Base-by-base conservation (phyloP, 78 protist species). In the Tieghemostelium lacteum region DNA sequence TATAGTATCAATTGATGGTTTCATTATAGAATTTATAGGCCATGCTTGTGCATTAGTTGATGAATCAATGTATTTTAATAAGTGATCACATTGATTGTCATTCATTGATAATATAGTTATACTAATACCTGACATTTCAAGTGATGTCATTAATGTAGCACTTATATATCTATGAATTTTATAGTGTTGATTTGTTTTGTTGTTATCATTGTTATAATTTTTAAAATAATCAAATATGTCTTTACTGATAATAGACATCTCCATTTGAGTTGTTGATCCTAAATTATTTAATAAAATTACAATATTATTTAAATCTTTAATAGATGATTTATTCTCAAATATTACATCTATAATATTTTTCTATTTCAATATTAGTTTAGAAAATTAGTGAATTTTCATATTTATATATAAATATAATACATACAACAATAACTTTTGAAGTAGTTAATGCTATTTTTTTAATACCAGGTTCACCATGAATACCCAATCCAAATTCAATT, bases 401-500 rank as follows among this genome's bases (percentile, higher is more conserved):
- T 20, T 55, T 19, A 55, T 19, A 55, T 19, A 55, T 55, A 17
- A 55, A 55, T 63, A 8, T 10, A 24, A 42, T n/a, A 34, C 71
- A 33, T 67, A 60, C 75, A 31, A 60, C 62, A 14, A 71, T 57
- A 7, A 42, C 12, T 31, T 70, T 54, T 16, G 76, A 37, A 60
- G 67, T 5, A 33, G 10, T 31, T 45, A 87, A 22, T 45, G 64
- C 26, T 6, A 20, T 31, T 55, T 37, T 88, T 24, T 54, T 28
- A 33, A 54, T 54, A 42, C 94, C 94, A 24, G 24, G 58, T 33
- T 88, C 94, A 64, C 94, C 94, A 73, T 88, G 94, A 54, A 88
- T 94, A 49, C 96, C 96, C 17, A 94, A 71, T 22, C 95, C 96
- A 29, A 92, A 3, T 73, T 94, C 96, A 33, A 93, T 37, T 50